Base-by-base conservation (phyloP, 768 basidiomycete genomes). In the Amanita inopinata region DNA sequence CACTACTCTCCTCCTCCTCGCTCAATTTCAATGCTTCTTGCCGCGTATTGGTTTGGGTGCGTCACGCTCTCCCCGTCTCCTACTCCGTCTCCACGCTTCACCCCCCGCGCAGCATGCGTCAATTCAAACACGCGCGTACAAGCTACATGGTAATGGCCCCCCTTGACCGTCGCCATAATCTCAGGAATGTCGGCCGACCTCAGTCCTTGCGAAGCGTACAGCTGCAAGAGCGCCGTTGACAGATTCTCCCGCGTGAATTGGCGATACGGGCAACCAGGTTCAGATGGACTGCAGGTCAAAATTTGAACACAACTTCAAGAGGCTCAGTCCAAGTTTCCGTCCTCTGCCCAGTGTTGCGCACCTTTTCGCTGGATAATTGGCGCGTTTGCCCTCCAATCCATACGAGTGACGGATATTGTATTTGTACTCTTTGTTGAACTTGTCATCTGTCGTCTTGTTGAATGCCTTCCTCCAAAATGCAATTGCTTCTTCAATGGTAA, bases 111-210 rank as follows among this genome's bases (percentile, higher is more conserved):
- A 17, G 69, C 64, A 59, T 98, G 94, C 18, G 92, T 96, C 20
- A 96, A 71, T 65, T 99, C 96, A 60, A 91, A 99, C 15, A 98
- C 90, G 17, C 93, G 74, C 6, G 96, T 98, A 63, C 96, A 99
- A 5, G 93, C 94, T 33, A 97, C 84, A 58, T 99, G 94, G 59
- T 80, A 94, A 57, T 94, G 91, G 2, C 72, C 67, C 12, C 68
- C 69, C 56, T 87, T 89, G 38, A 94, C 87, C 2, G 72, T 76
- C 36, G 68, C 68, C 69, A 89, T 74, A 46, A 98, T 76, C 57
- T 98, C 96, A 10, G 77, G 74, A 47, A 94, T 61, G 54, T 97
- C 89, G 1, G 67, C 60, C 4, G 74, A 63, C 4, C 73, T 73
- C 23, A 90, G 65, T 11, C 84, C 82, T 46, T 73, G 73, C 4